Evolutionary conservation across 2,329 filamentous ascomycete species (phyloP), one percentile per base, ranked within the genome.

Genomic region (Trichothecium roseum): DNA sequence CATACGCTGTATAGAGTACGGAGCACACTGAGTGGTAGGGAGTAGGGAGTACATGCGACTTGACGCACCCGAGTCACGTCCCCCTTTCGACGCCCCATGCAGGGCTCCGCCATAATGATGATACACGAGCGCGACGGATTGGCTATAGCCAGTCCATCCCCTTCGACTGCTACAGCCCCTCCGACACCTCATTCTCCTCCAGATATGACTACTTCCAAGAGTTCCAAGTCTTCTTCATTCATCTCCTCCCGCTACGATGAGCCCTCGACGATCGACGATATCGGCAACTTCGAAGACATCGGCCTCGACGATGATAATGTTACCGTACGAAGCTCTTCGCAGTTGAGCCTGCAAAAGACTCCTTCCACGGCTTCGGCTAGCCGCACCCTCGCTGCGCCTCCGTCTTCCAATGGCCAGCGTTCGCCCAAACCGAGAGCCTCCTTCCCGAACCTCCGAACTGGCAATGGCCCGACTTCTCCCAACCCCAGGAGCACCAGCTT

Each of bases 271-370:
- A 94, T 84, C 31, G 70, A 77, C 35, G 84, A 94, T 52, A 74
- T 81, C 39, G 78, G 77, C 43, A 79, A 95, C 55, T 95, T 95
- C 50, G 89, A 96, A 56, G 89, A 95, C 45, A 94, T 95, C 54
- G 85, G 83, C 10, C 74, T 96, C 20, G 81, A 87, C 47, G 39
- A 66, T 62, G 45, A 43, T 49, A 38, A 48, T 45, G 38, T 57
- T 55, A 71, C 72, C 26, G 72, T 73, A 43, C 70, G 67, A 41
- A 54, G 63, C 27, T 63, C 61, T 8, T 66, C 61, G 27, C 56
- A 64, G 24, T 52, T 63, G 35, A 62, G 67, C 41, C 49, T 65
- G 36, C 60, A 57, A 42, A 57, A 48, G 35, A 55, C 50, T 35
- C 20, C 20, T 24, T 24, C 20, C 20, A 24, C 6, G 6, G 47